Conservation (phyloP, 2,329 filamentous ascomycete genomes). For the Anthostomella pinea region DNA sequence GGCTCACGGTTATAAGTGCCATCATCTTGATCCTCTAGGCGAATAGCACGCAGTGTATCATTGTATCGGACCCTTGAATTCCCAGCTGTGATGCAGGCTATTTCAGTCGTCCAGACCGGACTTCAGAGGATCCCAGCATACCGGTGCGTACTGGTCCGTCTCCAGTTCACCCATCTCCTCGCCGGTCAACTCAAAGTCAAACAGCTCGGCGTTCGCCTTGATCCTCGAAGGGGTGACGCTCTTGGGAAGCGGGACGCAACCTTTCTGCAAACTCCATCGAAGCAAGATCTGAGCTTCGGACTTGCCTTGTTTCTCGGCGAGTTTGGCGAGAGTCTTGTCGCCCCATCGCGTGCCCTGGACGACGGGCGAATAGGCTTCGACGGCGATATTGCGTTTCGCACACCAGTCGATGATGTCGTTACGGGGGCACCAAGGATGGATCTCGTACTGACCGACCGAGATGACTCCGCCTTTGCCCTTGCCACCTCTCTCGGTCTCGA, state of each 20-base stretch:
- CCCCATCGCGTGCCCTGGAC: conserved; percentile 68
- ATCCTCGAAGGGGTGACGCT: conserved; percentile 68
- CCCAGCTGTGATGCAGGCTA: too few species aligned
- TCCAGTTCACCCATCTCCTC: conserved; percentile 50
- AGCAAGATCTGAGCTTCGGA: conserved; percentile 74
- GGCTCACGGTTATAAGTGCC: too few species aligned
- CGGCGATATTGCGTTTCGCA: conserved; percentile 55
- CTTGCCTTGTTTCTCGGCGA: conserved; percentile 72
- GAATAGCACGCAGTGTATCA: too few species aligned
- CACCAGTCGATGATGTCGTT: conserved; percentile 79
- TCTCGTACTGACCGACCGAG: conserved; percentile 82
- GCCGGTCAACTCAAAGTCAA: conserved; percentile 53
- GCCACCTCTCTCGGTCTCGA: conserved; percentile 59
- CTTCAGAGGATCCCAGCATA: conserved; percentile 55
- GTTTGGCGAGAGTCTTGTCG: conserved; percentile 60
- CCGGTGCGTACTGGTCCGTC: conserved; percentile 51
- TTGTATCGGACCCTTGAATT: too few species aligned
- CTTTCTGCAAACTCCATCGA: conserved; percentile 80
- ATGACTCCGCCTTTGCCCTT: conserved; percentile 68
- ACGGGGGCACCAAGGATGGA: conserved; percentile 86
- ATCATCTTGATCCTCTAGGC: too few species aligned
- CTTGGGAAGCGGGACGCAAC: conserved; percentile 70
- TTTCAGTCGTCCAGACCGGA: conserved; percentile 40
- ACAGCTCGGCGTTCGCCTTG: conserved; percentile 57
- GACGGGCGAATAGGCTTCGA: conserved; percentile 63